These are phyloP conservation scores for Hypoxylon crocopeplum DNA, from an alignment of 495 filamentous ascomycete genomes.

Conservation along the genomic window DNA sequence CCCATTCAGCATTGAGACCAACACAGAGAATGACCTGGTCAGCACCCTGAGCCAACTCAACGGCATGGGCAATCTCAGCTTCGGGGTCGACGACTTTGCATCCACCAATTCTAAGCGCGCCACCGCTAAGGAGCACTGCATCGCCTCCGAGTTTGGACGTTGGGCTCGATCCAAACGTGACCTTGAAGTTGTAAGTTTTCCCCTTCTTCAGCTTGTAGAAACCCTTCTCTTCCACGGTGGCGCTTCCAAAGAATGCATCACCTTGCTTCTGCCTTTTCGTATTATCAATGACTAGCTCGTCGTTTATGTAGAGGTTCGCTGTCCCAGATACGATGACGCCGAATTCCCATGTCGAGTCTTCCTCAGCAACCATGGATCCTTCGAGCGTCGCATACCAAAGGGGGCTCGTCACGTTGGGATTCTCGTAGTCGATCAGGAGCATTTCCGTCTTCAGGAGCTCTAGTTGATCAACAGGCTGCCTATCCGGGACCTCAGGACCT, in stretches of 20 bases:
- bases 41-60: constrained; percentile 63
- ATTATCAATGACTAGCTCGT: constrained; percentile 71
- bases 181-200: constrained; percentile 63
- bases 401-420: constrained; percentile 59
- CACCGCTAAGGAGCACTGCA: constrained; percentile 63
- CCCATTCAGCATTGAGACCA: constrained; percentile 75
- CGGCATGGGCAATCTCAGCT: constrained; percentile 67
- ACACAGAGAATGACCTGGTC: constrained; percentile 75
- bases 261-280: constrained; percentile 66
- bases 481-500: constrained; percentile 50
- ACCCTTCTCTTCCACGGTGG: constrained; percentile 67
- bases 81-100: constrained; percentile 63
- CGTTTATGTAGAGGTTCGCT: constrained; percentile 69
- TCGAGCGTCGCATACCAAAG: constrained; percentile 70
- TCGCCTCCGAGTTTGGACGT: constrained; percentile 65
- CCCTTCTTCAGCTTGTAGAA: constrained; percentile 63
- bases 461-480: constrained; percentile 62
- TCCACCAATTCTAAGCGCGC: constrained; percentile 70
- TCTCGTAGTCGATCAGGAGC: constrained; percentile 69
- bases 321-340: constrained; percentile 73
- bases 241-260: constrained; percentile 65
- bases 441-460: constrained; percentile 60
- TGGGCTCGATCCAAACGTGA: constrained; percentile 70
- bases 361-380: constrained; percentile 63
- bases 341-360: constrained; percentile 59